phyloP scores from a whole-genome alignment of 2,329 filamentous ascomycete genomes.

The Sclerotinia spermophila region DNA sequence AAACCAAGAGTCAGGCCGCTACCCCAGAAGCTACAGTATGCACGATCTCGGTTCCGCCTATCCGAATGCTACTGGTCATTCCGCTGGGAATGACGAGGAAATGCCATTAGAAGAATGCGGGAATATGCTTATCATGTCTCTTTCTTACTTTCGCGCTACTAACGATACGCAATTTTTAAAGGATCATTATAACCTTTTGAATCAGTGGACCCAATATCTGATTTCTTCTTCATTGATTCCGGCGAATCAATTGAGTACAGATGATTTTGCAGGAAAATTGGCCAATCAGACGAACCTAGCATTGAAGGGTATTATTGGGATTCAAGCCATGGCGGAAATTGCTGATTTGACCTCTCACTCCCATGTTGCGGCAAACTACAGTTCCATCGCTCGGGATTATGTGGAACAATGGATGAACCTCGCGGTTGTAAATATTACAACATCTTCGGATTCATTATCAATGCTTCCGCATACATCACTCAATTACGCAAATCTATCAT shows the following conservation, averaged over 20 bases:
- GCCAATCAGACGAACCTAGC: constrained; percentile 78
- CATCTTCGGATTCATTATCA: constrained; percentile 46
- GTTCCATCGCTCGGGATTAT: constrained; percentile 61
- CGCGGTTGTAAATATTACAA: constrained; percentile 60
- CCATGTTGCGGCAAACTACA: constrained; percentile 56
- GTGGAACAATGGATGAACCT: constrained; percentile 68
- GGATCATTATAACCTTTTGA: constrained; percentile 67
- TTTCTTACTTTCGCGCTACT: constrained; percentile 61
- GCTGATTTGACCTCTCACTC: constrained; percentile 57
- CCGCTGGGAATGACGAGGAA: constrained; percentile 66
- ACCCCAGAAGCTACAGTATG: constrained; percentile 67
- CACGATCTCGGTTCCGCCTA: constrained; percentile 70
- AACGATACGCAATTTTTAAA: constrained; percentile 53
- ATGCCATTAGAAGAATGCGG: constrained; percentile 78
- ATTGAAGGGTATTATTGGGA: constrained; percentile 78
- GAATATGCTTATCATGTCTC: constrained; percentile 78
- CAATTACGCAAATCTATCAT: constrained; percentile 53
- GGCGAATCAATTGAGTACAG: constrained; percentile 72
- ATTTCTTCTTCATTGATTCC: constrained; percentile 71
- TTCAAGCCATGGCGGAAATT: constrained; percentile 75
- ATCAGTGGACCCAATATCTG: constrained; percentile 75
- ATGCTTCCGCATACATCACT: constrained; percentile 66
- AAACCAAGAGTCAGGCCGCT: constrained; percentile 63
- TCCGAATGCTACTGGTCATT: constrained; percentile 68
- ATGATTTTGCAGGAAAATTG: constrained; percentile 78